Percentiles rank a stretch among this genome's conserved stretches.
These are phyloP conservation scores for Datisca glomerata DNA, from an alignment of 306 rosid species.

Conservation along the genomic window DNA sequence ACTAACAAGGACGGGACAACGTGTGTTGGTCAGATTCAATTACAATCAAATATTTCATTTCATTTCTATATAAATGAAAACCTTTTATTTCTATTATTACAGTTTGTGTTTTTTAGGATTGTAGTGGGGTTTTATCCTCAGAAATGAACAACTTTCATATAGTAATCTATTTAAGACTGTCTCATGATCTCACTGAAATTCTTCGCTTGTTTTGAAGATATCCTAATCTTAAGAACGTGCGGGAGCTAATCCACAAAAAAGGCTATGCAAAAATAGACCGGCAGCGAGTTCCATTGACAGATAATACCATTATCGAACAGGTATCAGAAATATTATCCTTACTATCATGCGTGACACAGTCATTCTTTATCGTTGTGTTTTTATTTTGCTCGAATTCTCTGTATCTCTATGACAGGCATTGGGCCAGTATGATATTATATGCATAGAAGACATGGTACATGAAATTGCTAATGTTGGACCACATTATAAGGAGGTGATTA, in stretches of 20 bases:
- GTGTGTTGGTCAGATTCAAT: too few species aligned
- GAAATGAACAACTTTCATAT: too few species aligned
- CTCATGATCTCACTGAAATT: background rate
- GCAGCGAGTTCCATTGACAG: conserved; percentile 78
- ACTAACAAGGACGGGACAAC: too few species aligned
- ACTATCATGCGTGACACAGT: too few species aligned
- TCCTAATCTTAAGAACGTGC: conserved; percentile 67
- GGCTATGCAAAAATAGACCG: conserved; percentile 44
- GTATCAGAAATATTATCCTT: conserved; percentile 18
- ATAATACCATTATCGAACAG: conserved; percentile 75
- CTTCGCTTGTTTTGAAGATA: conserved; percentile 31
- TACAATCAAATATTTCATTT: too few species aligned
- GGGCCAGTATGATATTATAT: conserved; percentile 50
- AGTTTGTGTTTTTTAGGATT: background rate
- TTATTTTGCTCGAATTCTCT: too few species aligned
- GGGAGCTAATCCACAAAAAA: conserved; percentile 69
- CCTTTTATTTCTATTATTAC: background rate
- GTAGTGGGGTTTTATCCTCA: too few species aligned
- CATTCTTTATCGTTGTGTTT: too few species aligned
- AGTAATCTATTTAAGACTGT: background rate
- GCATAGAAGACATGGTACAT: conserved; percentile 85
- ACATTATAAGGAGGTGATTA: conserved; percentile 62
- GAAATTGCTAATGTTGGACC: conserved; percentile 62
- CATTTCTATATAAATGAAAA: too few species aligned
- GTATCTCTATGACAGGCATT: conserved; percentile 40